Evolutionary conservation across 1,139 yeast species (phyloP).

Genomic region (Hansenula lynferdii): DNA sequence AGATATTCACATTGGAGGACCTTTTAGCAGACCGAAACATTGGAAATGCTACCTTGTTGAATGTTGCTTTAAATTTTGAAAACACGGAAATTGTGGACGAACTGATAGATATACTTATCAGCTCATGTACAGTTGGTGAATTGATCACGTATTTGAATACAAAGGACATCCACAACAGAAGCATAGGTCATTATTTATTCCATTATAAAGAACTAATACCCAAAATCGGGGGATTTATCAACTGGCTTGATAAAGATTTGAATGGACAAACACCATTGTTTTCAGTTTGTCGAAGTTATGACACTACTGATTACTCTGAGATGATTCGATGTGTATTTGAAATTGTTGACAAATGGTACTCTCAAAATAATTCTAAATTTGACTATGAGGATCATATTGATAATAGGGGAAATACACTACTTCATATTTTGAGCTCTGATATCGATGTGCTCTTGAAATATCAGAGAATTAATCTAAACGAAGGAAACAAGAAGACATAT

Average conservation of each 20-base stretch:
- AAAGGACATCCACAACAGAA: constrained; percentile 49
- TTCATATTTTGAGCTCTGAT: constrained; percentile 60
- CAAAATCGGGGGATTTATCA: constrained; percentile 49
- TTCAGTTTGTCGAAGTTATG: constrained; percentile 75
- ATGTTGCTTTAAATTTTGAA: constrained; percentile 56
- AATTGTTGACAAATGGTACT: constrained; percentile 40
- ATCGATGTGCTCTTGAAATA: constrained; percentile 38
- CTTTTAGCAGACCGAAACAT: constrained; percentile 58
- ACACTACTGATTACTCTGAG: constrained; percentile 56
- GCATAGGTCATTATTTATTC: constrained; percentile 71
- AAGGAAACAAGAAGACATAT: constrained; percentile 50
- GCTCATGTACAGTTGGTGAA: constrained; percentile 41
- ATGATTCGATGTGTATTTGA: constrained; percentile 45
- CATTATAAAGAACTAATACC: constrained; percentile 52
- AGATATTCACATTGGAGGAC: constrained; percentile 60
- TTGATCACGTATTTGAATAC: constrained; percentile 44
- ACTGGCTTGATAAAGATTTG: constrained; percentile 69
- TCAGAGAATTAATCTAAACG: constrained; percentile 52
- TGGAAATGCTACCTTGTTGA: constrained; percentile 49
- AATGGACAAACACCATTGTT: constrained; percentile 79
- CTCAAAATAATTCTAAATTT: constrained; percentile 25
- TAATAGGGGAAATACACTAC: constrained; percentile 63
- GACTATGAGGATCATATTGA: constrained; percentile 63
- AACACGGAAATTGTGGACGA: constrained; percentile 42
- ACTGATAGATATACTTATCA: constrained; percentile 41